Conservation (phyloP, 2,329 filamentous ascomycete genomes). For the Calonectria pseudoreteaudii region DNA sequence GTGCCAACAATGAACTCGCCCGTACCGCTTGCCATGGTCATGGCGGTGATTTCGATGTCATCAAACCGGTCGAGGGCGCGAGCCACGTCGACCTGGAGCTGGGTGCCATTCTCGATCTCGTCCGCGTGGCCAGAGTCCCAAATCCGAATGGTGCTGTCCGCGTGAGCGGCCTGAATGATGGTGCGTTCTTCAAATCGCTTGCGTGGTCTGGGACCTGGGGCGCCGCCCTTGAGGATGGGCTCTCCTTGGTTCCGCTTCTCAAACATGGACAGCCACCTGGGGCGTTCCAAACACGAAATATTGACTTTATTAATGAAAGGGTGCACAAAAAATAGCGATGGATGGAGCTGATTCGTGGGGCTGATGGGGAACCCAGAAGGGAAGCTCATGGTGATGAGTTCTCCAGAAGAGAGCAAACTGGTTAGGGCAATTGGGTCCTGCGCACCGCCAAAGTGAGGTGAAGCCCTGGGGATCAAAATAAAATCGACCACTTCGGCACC, state of each 20-base stretch:
- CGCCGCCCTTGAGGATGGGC: slow-evolving; percentile 81
- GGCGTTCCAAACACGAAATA: slow-evolving; percentile 80
- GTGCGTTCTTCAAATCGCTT: slow-evolving; percentile 87
- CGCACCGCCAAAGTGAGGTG: slow-evolving; percentile 87
- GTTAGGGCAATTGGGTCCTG: slow-evolving; percentile 93
- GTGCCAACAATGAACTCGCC: slow-evolving; percentile 89
- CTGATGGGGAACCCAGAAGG: slow-evolving; percentile 91
- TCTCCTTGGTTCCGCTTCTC: slow-evolving; percentile 86
- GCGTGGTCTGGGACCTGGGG: slow-evolving; percentile 74
- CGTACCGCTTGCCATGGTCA: slow-evolving; percentile 83
- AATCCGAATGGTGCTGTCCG: slow-evolving; percentile 88
- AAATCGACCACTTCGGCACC: slow-evolving; percentile 84
- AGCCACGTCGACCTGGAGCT: slow-evolving; percentile 88
- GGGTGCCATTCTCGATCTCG: slow-evolving; percentile 86
- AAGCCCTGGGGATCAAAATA: slow-evolving; percentile 82
- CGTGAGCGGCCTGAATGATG: slow-evolving; percentile 87
- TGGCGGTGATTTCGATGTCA: slow-evolving; percentile 80
- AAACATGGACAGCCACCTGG: slow-evolving; percentile 89
- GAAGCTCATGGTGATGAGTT: slow-evolving; percentile 90
- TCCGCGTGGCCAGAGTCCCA: slow-evolving; percentile 95
- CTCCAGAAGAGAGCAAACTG: slow-evolving; percentile 83
- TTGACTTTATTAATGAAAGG: slow-evolving; percentile 84
- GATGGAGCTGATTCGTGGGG: slow-evolving; percentile 91
- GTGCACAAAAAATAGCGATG: slow-evolving; percentile 88
- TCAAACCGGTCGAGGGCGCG: slow-evolving; percentile 84